Evolutionary conservation across 1,284 basidiomycete genomes (phyloP), one percentile per base, ranked within the genome.

Genomic region (Thelephora terrestris): DNA sequence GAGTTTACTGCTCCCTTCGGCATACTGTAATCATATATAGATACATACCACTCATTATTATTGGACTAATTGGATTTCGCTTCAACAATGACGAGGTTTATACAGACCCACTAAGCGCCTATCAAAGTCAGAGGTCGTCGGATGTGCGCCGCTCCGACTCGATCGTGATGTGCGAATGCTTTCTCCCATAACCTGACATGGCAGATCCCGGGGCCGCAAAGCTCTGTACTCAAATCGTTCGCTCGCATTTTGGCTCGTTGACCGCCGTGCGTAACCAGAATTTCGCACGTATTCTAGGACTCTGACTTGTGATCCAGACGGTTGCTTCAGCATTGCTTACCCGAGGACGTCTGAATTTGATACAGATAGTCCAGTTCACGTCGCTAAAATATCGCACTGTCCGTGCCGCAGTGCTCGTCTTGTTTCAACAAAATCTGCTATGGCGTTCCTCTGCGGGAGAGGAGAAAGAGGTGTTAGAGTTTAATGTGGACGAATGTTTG

Each of bases 391-490:
- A 81, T 7, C 75, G 82, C 16, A 79, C 77, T 1, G 75, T 86
- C 24, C 79, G 87, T 47, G 83, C 85, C 18, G 74, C 83, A 24
- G 71, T 97, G 44, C 69, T 98, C 49, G 78, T 87, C 45, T 78
- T 99, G 47, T 76, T 94, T 21, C 94, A 98, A 65, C 94, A 99
- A 64, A 92, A 94, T 63, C 69, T 97, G 47, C 74, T 94, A 36
- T 91, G 89, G 78, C 85, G 92, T 60, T 81, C 87, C 2, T 75
- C 77, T 43, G 77, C 76, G 4, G 78, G 81, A 32, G 79, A 81
- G n/a, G 87, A 83, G 43, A 77, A 76, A 6, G 88, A 91, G 57
- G 75, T 86, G 48, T 74, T 91, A 38, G 87, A 91, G 58, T 68
- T 91, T 51, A 89, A 91, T 58, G 70, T 79, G 14, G 75, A 84